A percentile compares a stretch with the other conserved stretches of the same genome.
phyloP scores from a whole-genome alignment of 2,329 filamentous ascomycete species.

The Zymoseptoria crescenta region DNA sequence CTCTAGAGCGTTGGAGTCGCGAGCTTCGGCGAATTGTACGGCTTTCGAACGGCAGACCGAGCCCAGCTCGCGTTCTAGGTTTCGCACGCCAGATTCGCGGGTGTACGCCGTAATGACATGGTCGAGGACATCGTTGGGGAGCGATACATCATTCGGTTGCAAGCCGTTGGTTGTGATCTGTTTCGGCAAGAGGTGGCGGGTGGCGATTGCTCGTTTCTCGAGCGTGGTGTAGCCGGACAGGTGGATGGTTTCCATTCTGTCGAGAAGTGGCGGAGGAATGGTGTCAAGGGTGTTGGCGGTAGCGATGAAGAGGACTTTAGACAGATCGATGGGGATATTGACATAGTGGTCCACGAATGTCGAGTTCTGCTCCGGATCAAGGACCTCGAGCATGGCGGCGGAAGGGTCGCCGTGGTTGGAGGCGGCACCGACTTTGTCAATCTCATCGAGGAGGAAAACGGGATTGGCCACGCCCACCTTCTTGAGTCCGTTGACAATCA shows the following conservation, averaged over 20 bases:
- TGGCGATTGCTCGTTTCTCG: conserved; percentile 92
- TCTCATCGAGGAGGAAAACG: conserved; percentile 91
- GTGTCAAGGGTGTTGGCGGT: conserved; percentile 93
- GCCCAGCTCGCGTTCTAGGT: conserved; percentile 90
- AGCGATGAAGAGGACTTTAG: conserved; percentile 94
- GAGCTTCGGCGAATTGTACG: conserved; percentile 86
- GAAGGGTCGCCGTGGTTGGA: conserved; percentile 94
- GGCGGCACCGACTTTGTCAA: conserved; percentile 87
- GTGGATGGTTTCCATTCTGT: conserved; percentile 94
- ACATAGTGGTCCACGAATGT: conserved; percentile 94
- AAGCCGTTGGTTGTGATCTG: conserved; percentile 89
- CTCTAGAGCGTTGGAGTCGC: conserved; percentile 59
- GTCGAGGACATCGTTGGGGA: conserved; percentile 78
- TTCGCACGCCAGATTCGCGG: conserved; percentile 90
- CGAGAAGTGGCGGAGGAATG: conserved; percentile 85
- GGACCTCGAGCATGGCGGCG: conserved; percentile 93
- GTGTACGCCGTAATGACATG: conserved; percentile 97
- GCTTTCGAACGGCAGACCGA: conserved; percentile 92
- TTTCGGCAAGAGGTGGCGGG: conserved; percentile 89
- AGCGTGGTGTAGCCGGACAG: conserved; percentile 93
- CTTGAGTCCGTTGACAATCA: conserved; percentile 86
- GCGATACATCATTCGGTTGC: conserved; percentile 61
- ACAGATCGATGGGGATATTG: conserved; percentile 89
- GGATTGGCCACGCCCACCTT: conserved; percentile 95
- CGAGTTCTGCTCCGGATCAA: conserved; percentile 95